Base-by-base conservation (phyloP, 768 basidiomycete genomes). In the Gautieria morchelliformis region DNA sequence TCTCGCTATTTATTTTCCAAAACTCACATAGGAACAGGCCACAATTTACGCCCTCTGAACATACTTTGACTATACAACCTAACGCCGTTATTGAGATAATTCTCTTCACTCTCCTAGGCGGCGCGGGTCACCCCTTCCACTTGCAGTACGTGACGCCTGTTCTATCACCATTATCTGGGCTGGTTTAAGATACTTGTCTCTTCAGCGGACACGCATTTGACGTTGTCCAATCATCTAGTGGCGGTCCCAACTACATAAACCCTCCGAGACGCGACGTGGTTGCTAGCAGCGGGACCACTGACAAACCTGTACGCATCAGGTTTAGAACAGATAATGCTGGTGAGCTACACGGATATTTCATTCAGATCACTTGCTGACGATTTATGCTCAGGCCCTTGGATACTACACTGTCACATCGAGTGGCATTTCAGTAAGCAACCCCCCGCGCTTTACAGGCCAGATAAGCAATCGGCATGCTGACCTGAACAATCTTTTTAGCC, bases 241-340 rank as follows among this genome's bases (percentile, higher is more conserved):
- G 60, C 32, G 65, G 54, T 0, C 59, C 66, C 12, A 75, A 75
- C 61, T 76, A 70, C 42, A 57, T 65, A 30, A 66, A 75, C 56
- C 74, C 74, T 57, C 53, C 45, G 37, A 39, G 46, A 30, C 53
- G 59, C 39, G 59, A 59, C 46, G 45, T 47, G 3, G 54, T 56
- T 24, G 40, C 54, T 12, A 56, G 54, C 40, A 40, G 54, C 15
- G 76, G 74, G 4, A 46, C 53, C 5, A 55, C 58, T 0, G 69
- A 67, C 1, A 71, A 71, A 58, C 72, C 72, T 54, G 72, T 75
- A 19, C 74, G 75, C 0, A 73, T 83, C 57, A 70, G 80, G 1
- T 81, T 80, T 64, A 66, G 63, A 1, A 79, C 79, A 1, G 74
- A 80, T 51, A 80, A 80, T 57, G 64, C 78, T 37, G 80, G 80